Base-by-base conservation (phyloP, 2,329 filamentous ascomycete species). In the Xylariaceae sp. region DNA sequence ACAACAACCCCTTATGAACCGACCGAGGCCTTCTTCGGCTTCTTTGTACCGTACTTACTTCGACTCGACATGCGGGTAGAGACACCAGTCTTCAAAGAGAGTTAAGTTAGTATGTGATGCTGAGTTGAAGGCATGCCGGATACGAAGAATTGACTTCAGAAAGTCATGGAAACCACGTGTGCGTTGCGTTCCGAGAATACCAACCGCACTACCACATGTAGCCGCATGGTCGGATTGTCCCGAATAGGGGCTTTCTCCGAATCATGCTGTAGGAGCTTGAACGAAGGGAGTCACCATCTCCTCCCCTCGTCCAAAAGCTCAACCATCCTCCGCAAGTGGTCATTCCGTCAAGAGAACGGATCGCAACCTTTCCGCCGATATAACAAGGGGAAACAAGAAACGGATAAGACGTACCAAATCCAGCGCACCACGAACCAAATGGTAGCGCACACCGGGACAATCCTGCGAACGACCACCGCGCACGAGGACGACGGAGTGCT, bases 11-110 rank as follows among this genome's bases (percentile, higher is more conserved):
- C 54, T 39, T 65, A 68, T 57, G 67, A 72, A 63, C 81, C 78
- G 44, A 84, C 79, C 0, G 81, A 81, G 18, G 87, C 86, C 74
- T 86, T 86, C 87, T 97, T 97, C 0, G 94, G 93, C 80, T 97
- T 97, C 87, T 99, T 99, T 53, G 94, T 96, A 62, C 94, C 94
- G 73, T 96, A 99, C 78, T 99, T 99, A 71, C 92, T 97, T 70
- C 94, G 83, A 74, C 89, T 91, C 18, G 87, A 90, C 70, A 88
- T 83, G 68, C 94, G 83, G 74, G 86, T 94, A 18, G 86, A 87
- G 66, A 99, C 94, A 80, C 94, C 94, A 71, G 91, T 91, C 93
- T 97, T 65, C 10, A 15, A 6, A 56, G 62, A 37, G 52, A 63
- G 61, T 70, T 60, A 68, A 55, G 59, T 75, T 66, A 68, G 55